Evolutionary conservation across 2,329 filamentous ascomycete genomes (phyloP).

Genomic region (Venturiaceae sp.): DNA sequence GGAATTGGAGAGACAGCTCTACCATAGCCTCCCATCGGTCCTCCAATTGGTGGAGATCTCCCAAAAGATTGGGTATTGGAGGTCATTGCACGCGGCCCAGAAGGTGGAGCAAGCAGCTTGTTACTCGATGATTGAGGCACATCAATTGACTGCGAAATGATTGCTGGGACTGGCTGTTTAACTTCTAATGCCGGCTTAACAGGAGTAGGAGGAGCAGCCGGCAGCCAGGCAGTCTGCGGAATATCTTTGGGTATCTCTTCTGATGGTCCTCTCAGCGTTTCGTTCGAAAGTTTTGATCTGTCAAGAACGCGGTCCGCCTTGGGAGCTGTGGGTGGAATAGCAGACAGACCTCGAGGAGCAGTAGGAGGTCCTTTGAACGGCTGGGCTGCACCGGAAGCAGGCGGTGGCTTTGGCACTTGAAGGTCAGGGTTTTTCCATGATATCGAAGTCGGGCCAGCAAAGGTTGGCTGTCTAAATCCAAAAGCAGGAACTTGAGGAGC

Average conservation of each 20-base stretch:
- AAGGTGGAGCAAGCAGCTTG: slow-evolving; percentile 1
- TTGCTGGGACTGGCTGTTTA: not conserved
- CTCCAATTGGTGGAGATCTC: not conserved
- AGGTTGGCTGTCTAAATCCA: slow-evolving; percentile 22
- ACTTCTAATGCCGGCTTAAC: not conserved
- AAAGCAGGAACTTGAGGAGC: slow-evolving; percentile 47
- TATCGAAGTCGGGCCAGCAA: slow-evolving; percentile 19
- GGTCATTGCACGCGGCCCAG: slow-evolving; percentile 8
- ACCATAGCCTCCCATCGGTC: not conserved
- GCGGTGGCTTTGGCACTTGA: slow-evolving; percentile 16
- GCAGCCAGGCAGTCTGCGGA: not conserved
- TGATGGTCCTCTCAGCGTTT: not conserved
- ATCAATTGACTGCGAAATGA: not conserved
- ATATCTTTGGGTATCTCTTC: slow-evolving; percentile 11
- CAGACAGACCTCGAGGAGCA: slow-evolving; percentile 25
- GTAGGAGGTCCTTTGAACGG: slow-evolving; percentile 20
- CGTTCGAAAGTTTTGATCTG: slow-evolving; percentile 19
- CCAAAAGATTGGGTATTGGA: slow-evolving; percentile 8
- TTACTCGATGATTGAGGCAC: not conserved
- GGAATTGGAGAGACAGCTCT: slow-evolving; percentile 5
- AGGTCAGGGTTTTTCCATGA: slow-evolving; percentile 31
- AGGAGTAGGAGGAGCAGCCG: not conserved
- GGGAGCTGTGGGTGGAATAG: slow-evolving; percentile 29
- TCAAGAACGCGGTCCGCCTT: slow-evolving; percentile 23
- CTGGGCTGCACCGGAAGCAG: slow-evolving; percentile 17